A percentile compares a stretch with the other conserved stretches of the same genome.
Conservation (phyloP, 495 filamentous ascomycete genomes). For the Aspergillus panamensis region DNA sequence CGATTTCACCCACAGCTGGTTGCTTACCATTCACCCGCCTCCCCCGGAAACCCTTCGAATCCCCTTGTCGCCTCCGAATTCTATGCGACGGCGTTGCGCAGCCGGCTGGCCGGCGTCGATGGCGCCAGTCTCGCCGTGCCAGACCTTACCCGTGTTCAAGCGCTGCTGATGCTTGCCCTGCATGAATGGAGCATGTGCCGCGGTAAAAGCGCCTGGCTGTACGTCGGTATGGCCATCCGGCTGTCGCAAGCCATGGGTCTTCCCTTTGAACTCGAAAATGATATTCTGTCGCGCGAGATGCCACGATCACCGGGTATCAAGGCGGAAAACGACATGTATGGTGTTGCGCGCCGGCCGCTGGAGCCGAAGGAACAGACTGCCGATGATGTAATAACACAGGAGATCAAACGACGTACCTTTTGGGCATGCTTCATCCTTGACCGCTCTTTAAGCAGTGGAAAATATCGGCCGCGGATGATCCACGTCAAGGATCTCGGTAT, state of each 20-base stretch:
- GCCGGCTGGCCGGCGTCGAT: conserved; percentile 55
- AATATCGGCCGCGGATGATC: conserved; percentile 68
- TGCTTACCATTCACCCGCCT: conserved; percentile 55
- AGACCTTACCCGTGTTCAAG: conserved; percentile 69
- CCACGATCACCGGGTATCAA: conserved; percentile 42
- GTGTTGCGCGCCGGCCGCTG: conserved; percentile 29
- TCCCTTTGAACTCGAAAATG: conserved; percentile 58
- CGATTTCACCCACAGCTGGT: conserved; percentile 71
- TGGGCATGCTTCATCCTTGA: conserved; percentile 86
- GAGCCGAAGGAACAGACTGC: conserved; percentile 40
- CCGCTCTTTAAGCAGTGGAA: conserved; percentile 71
- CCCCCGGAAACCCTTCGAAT: conserved; percentile 48
- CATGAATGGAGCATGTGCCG: conserved; percentile 83
- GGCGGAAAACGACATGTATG: conserved; percentile 44
- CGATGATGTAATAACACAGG: conserved; percentile 63
- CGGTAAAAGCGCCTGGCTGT: conserved; percentile 73
- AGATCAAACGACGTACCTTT: conserved; percentile 76
- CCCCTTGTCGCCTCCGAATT: conserved; percentile 71
- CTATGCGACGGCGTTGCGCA: conserved; percentile 69
- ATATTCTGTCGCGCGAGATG: conserved; percentile 38
- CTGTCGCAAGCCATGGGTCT: conserved; percentile 67
- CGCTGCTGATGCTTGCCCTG: conserved; percentile 74
- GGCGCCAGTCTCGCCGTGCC: conserved; percentile 51
- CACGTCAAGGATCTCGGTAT: conserved; percentile 59
- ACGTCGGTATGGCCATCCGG: conserved; percentile 74